Evolutionary conservation across 2,329 filamentous ascomycete species (phyloP).

Genomic region (Volutella citrinella): DNA sequence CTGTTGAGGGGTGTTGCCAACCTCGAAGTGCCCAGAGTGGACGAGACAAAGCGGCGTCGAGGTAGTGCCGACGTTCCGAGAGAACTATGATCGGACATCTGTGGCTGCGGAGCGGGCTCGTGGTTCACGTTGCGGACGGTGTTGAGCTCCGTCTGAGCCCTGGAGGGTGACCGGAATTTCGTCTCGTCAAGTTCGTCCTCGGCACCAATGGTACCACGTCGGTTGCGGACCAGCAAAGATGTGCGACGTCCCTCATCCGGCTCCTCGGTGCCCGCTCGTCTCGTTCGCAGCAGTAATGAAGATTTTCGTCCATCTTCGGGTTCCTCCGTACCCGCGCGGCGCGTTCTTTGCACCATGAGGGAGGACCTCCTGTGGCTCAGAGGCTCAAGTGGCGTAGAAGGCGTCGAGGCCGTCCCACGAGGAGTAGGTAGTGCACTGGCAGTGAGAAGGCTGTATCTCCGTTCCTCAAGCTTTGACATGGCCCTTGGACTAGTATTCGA

Average conservation of each 20-base stretch:
- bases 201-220: constrained; percentile 45
- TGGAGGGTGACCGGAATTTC: constrained; percentile 55
- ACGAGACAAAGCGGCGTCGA: constrained; percentile 50
- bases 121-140: constrained; percentile 29
- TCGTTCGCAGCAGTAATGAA: constrained; percentile 41
- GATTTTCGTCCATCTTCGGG: constrained; percentile 44
- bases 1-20: constrained; percentile 39
- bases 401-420: constrained; percentile 36
- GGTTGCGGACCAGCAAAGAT: constrained; percentile 42
- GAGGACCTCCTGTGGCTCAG: constrained; percentile 46
- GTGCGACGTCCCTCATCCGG: constrained; percentile 44
- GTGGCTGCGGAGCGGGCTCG: constrained; percentile 23
- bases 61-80: constrained; percentile 37
- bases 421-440: constrained; percentile 45
- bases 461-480: constrained; percentile 52
- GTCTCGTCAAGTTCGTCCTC: constrained; percentile 43
- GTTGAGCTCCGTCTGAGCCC: constrained; percentile 55
- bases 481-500: constrained; percentile 45
- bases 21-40: constrained; percentile 45
- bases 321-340: constrained; percentile 46
- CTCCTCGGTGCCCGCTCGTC: constrained; percentile 47
- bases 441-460: constrained; percentile 45
- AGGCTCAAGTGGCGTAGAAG: constrained; percentile 40
- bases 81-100: constrained; percentile 17
- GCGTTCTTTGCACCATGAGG: constrained; percentile 41